A percentile compares a stretch with the other conserved stretches of the same genome.
These are phyloP conservation scores for Asterionellopsis glacialis DNA, from an alignment of 108 stramenopile genomes.

Conservation along the genomic window DNA sequence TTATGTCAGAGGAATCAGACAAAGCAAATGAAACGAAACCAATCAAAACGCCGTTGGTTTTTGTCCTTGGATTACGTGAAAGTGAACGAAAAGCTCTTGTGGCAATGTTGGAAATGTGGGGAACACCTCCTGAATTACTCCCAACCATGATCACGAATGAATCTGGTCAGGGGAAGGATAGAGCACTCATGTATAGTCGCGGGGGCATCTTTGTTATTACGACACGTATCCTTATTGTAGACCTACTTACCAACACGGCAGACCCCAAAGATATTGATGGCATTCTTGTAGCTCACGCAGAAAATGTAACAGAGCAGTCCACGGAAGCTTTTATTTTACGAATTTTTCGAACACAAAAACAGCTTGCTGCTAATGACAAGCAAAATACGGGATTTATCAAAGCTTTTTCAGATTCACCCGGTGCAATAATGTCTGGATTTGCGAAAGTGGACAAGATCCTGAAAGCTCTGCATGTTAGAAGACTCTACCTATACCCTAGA, in stretches of 20 bases:
- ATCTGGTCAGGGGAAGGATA: slow-evolving; percentile 65
- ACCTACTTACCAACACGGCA: slow-evolving; percentile 80
- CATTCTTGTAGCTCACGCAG: slow-evolving; percentile 90
- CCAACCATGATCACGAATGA: slow-evolving; percentile 79
- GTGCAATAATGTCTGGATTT: slow-evolving; percentile 79
- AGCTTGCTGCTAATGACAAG: slow-evolving; percentile 18
- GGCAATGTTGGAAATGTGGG: slow-evolving; percentile 64
- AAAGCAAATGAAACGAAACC: slow-evolving; percentile 6
- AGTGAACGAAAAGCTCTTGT: slow-evolving; percentile 54
- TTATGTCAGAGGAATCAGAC: slow-evolving; percentile 23
- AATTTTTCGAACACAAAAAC: slow-evolving; percentile 77
- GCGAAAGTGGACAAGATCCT: slow-evolving; percentile 85
- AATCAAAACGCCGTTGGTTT: slow-evolving; percentile 53
- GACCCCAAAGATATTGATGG: slow-evolving; percentile 75
- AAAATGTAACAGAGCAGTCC: slow-evolving; percentile 85
- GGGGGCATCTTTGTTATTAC: slow-evolving; percentile 75
- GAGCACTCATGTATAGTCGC: slow-evolving; percentile 31
- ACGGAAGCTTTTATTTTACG: slow-evolving; percentile 95
- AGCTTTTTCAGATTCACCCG: slow-evolving; percentile 91
- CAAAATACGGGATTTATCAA: slow-evolving; percentile 82
- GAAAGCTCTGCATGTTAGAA: slow-evolving; percentile 73
- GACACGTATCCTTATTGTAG: slow-evolving; percentile 94
- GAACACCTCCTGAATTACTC: slow-evolving; percentile 56
- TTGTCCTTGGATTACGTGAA: slow-evolving; percentile 71
- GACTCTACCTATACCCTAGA: slow-evolving; percentile 92